Evolutionary conservation across 441 rosid species (phyloP).

Genomic region (Corymbia citriodora): DNA sequence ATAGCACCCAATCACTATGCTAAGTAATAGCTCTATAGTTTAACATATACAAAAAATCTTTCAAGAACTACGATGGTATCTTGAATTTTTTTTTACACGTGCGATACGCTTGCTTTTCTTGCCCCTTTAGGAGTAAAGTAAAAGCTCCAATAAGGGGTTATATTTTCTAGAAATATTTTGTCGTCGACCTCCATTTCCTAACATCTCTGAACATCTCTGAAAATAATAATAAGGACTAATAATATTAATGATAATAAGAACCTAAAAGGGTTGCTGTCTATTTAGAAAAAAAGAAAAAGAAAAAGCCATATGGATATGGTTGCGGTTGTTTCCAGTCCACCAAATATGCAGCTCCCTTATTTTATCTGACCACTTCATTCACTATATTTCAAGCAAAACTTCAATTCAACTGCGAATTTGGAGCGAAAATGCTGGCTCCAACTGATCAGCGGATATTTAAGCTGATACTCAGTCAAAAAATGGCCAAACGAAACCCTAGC

Average conservation of each 20-base stretch:
- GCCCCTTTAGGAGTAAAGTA: neutral
- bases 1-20: neutral
- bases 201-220: neutral
- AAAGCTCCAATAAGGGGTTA: neutral
- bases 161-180: neutral
- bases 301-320: neutral
- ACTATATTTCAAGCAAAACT: neutral
- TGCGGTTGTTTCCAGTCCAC: neutral
- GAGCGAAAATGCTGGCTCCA: neutral
- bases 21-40: neutral
- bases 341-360: neutral
- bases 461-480: neutral
- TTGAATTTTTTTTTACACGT: neutral
- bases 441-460: neutral
- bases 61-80: neutral
- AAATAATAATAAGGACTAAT: neutral
- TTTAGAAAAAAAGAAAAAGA: neutral
- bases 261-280: neutral
- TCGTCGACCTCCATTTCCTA: neutral
- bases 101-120: neutral
- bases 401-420: neutral
- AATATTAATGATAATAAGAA: neutral
- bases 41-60: rapidly evolving
- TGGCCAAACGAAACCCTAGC: neutral
- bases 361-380: neutral